phyloP scores from a whole-genome alignment of 1,284 basidiomycete genomes.

The Neolentinus lepideus region DNA sequence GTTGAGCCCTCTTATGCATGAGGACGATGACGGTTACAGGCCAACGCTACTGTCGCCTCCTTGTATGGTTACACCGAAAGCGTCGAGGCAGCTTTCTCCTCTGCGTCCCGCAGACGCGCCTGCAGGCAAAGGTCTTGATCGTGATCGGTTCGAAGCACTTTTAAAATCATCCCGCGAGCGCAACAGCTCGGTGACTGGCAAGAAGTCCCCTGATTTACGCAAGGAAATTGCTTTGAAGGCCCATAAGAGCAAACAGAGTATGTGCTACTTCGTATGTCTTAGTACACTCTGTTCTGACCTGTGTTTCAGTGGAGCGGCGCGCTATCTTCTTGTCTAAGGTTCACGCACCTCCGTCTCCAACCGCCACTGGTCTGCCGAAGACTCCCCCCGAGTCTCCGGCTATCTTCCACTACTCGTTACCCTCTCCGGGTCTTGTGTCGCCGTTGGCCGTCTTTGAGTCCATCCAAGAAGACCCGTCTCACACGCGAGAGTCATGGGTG shows the following conservation, averaged over 20 bases:
- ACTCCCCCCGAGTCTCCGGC: constrained; percentile 65
- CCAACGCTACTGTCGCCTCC: constrained; percentile 53
- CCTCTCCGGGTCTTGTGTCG: constrained; percentile 58
- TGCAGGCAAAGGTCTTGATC: constrained; percentile 48
- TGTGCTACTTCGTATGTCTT: constrained; percentile 18
- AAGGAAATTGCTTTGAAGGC: constrained; percentile 68
- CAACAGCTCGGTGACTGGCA: constrained; percentile 34
- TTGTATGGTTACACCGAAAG: constrained; percentile 30
- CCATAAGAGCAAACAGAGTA: constrained; percentile 71
- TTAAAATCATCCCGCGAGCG: constrained; percentile 51
- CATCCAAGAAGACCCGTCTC: constrained; percentile 28
- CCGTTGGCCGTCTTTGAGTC: constrained; percentile 55
- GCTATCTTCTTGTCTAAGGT: constrained; percentile 70
- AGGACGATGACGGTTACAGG: constrained; percentile 45
- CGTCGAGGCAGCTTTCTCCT: constrained; percentile 41
- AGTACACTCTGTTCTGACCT: constrained; percentile 4
- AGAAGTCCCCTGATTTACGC: constrained; percentile 51
- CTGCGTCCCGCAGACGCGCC: constrained; percentile 34
- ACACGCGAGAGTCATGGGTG: constrained; percentile 39
- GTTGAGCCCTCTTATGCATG: constrained; percentile 15
- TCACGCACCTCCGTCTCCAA: constrained; percentile 54
- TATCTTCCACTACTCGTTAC: constrained; percentile 61
- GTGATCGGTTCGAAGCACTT: constrained; percentile 54
- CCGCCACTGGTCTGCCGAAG: constrained; percentile 48
- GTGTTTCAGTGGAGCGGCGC: constrained; percentile 55